These are phyloP conservation scores for Spathaspora boniae DNA, from an alignment of 805 yeast species.

Conservation along the genomic window DNA sequence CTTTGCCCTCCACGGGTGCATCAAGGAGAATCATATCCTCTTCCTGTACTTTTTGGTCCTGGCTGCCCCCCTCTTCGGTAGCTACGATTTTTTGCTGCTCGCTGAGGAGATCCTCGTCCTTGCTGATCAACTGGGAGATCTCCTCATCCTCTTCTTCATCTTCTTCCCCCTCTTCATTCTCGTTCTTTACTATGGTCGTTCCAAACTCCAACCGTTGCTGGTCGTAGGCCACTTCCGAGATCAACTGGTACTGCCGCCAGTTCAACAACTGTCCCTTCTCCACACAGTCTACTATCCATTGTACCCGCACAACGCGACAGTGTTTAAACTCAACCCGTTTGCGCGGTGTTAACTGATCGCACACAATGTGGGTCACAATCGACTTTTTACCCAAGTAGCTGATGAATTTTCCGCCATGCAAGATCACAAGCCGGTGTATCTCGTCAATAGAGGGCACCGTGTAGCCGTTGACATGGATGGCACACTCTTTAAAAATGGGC, in stretches of 20 bases:
- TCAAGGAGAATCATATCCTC: neutral
- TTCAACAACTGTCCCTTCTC: constrained; percentile 44
- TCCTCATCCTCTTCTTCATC: constrained; percentile 3
- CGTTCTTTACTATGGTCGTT: constrained; percentile 4
- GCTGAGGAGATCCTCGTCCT: constrained; percentile 9
- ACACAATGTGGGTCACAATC: constrained; percentile 79
- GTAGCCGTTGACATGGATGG: constrained; percentile 82
- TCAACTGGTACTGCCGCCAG: constrained; percentile 65
- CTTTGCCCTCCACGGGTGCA: constrained; percentile 6
- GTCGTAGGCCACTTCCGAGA: constrained; percentile 51
- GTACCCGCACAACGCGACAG: constrained; percentile 74
- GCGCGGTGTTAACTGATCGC: constrained; percentile 72
- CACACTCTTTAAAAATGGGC: constrained; percentile 57
- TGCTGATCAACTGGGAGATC: constrained; percentile 12
- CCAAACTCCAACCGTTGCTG: constrained; percentile 40
- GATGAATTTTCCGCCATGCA: constrained; percentile 77
- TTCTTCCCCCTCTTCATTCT: constrained; percentile 1
- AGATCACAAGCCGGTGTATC: constrained; percentile 64
- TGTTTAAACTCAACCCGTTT: constrained; percentile 63
- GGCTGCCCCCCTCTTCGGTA: constrained; percentile 3
- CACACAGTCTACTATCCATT: constrained; percentile 75
- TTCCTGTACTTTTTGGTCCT: neutral
- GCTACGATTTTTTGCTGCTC: constrained; percentile 8
- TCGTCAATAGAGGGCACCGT: constrained; percentile 77
- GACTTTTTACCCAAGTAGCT: constrained; percentile 69